phyloP scores from a whole-genome alignment of 768 basidiomycete species.

The Galerina sulciceps region DNA sequence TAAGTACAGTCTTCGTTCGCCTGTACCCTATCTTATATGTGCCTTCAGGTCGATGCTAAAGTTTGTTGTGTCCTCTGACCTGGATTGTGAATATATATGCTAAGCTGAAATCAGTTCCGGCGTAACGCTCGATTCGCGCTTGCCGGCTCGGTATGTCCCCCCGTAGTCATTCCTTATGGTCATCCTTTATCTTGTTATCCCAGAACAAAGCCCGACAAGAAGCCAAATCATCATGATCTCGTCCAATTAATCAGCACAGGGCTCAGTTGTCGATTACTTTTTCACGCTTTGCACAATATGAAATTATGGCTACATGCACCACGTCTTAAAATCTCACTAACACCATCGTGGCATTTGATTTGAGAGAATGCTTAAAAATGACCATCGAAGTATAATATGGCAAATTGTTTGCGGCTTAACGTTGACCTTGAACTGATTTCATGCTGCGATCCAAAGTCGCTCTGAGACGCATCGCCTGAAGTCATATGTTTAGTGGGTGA shows the following conservation, averaged over 20 bases:
- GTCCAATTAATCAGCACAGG: not conserved
- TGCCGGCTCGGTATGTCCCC: conserved; percentile 68
- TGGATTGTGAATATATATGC: conserved; percentile 4
- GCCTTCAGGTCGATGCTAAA: conserved; percentile 76
- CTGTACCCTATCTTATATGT: conserved; percentile 6
- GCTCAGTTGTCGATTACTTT: conserved; percentile 6
- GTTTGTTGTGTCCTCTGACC: conserved; percentile 39
- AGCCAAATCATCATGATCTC: conserved; percentile 44
- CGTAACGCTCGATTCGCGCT: conserved; percentile 79
- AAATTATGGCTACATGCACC: not conserved
- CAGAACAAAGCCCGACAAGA: conserved; percentile 73
- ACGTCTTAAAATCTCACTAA: not conserved
- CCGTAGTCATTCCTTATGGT: not conserved
- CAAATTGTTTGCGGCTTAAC: conserved; percentile 16
- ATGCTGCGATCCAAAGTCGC: conserved; percentile 65
- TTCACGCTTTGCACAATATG: not conserved
- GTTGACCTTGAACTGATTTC: conserved; percentile 38
- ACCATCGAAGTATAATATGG: not conserved
- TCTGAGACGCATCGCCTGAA: conserved; percentile 69
- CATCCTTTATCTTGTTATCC: conserved; percentile 7
- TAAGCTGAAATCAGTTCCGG: conserved; percentile 65
- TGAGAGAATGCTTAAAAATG: not conserved
- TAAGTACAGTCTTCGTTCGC: conserved; percentile 49
- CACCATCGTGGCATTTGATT: not conserved
- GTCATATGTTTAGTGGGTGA: not conserved